These are phyloP conservation scores for Aspergillus sp. DNA, from an alignment of 2,329 filamentous ascomycete species.

Conservation along the genomic window DNA sequence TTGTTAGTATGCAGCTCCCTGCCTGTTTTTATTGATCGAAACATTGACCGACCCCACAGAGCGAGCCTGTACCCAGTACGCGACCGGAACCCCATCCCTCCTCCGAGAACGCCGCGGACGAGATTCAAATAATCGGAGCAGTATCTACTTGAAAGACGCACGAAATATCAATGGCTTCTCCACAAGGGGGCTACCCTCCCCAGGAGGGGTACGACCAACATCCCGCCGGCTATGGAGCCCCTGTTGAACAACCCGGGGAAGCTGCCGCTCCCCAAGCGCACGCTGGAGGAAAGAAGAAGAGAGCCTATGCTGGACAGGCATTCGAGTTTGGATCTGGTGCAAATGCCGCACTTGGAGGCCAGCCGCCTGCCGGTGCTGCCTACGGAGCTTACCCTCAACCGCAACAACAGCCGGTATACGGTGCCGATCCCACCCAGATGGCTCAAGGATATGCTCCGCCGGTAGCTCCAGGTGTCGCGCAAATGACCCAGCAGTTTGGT, in stretches of 20 bases:
- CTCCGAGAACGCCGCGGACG: constrained; percentile 3
- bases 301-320: constrained; percentile 89
- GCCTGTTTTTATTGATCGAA: constrained; percentile 11
- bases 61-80: constrained; percentile 23
- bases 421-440: constrained; percentile 44
- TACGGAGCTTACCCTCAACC: constrained; percentile 64
- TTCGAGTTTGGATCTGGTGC: constrained; percentile 89
- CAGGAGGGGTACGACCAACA: constrained; percentile 51
- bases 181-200: constrained; percentile 53
- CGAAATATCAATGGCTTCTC: constrained; percentile 47
- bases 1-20: constrained; percentile 21
- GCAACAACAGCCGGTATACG: constrained; percentile 47
- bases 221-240: constrained; percentile 37
- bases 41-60: constrained; percentile 22
- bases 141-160: constrained; percentile 6
- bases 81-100: constrained; percentile 12
- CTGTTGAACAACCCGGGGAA: constrained; percentile 33
- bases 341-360: constrained; percentile 64
- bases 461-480: constrained; percentile 60
- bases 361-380: constrained; percentile 55
- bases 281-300: constrained; percentile 67
- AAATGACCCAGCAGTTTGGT: constrained; percentile 79
- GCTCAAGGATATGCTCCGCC: constrained; percentile 65
- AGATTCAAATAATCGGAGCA: not conserved
- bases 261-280: constrained; percentile 32